Evolutionary conservation across 306 rosid species (phyloP), one percentile per base, ranked within the genome.

Genomic region (Delonix regia): DNA sequence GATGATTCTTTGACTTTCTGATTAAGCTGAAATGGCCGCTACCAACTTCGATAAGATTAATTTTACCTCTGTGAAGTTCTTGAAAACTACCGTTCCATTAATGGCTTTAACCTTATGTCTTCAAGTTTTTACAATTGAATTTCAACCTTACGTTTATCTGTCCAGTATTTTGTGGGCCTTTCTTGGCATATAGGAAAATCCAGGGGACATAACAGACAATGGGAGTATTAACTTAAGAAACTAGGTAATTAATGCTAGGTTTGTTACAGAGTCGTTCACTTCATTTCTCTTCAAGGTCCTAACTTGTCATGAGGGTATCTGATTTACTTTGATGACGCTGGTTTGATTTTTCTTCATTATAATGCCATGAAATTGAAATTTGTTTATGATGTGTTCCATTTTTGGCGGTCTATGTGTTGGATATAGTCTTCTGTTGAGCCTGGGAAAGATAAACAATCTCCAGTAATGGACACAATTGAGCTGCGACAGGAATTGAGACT

Each of bases 371-470:
- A 30, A 60, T 38, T 11, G 39, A 1, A 38, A 51, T 42, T 38
- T 24, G 19, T 63, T 65, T 61, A 59, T 18, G 19, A 15, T 38
- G 8, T 71, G n/a, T 12, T 48, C 76, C 38, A 39, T 55, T 30
- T 34, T 42, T 57, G 52, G 25, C 38, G 22, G 81, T 68, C 5
- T 87, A 59, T 65, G 24, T 49, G 57, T 68, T 69, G 39, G 67
- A 67, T 39, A 78, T 71, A 90, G 97, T 47, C 59, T 77, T 48
- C 88, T 39, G 21, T 87, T 66, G 97, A 83, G 76, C 85, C 82
- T 53, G 91, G 48, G 34, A 86, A 83, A 80, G 90, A 87, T 81
- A 66, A 80, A 83, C 85, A 80, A 59, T 77, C 36, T 61, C 74
- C 85, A 4, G 63, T 76, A 13, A 48, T 65, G 69, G 84, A 71